Percentiles rank a stretch among this genome's conserved stretches.
phyloP scores from a whole-genome alignment of 345 rosid species.

The Clarkia xantiana region DNA sequence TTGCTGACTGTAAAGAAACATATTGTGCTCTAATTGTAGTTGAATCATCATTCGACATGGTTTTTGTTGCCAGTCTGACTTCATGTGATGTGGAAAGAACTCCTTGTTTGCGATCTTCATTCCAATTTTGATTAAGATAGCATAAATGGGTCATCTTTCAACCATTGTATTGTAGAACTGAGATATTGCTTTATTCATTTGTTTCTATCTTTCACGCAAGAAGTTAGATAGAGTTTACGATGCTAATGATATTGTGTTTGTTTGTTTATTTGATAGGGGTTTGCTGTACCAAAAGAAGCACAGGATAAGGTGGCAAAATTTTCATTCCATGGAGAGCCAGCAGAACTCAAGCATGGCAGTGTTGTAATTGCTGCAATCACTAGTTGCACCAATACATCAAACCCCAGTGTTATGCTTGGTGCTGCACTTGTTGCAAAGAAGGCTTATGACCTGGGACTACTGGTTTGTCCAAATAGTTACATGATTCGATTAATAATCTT shows the following conservation, averaged over 20 bases:
- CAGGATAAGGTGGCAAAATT: slow-evolving; percentile 65
- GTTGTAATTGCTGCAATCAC: slow-evolving; percentile 99
- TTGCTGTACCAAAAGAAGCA: slow-evolving; percentile 83
- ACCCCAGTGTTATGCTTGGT: slow-evolving; percentile 97
- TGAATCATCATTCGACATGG: too few species aligned
- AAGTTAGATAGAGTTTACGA: too few species aligned
- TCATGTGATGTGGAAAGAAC: too few species aligned
- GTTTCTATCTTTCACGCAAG: too few species aligned
- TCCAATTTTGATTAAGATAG: too few species aligned
- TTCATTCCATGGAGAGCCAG: slow-evolving; percentile 70
- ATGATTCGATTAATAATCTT: neutral
- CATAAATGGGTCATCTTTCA: too few species aligned
- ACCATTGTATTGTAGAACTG: too few species aligned
- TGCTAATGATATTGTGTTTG: slow-evolving; percentile 2
- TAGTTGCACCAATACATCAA: slow-evolving; percentile 97
- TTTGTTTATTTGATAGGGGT: slow-evolving; percentile 38
- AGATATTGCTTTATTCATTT: too few species aligned
- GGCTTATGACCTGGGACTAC: slow-evolving; percentile 85
- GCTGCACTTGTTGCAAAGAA: slow-evolving; percentile 93
- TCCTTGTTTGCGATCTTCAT: too few species aligned
- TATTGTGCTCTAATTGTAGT: too few species aligned
- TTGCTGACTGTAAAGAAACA: too few species aligned
- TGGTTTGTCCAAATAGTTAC: slow-evolving; percentile 28
- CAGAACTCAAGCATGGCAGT: slow-evolving; percentile 94
- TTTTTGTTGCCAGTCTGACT: too few species aligned